phyloP scores from a whole-genome alignment of 306 rosid genomes.

The Dalbergia cochinchinensis region DNA sequence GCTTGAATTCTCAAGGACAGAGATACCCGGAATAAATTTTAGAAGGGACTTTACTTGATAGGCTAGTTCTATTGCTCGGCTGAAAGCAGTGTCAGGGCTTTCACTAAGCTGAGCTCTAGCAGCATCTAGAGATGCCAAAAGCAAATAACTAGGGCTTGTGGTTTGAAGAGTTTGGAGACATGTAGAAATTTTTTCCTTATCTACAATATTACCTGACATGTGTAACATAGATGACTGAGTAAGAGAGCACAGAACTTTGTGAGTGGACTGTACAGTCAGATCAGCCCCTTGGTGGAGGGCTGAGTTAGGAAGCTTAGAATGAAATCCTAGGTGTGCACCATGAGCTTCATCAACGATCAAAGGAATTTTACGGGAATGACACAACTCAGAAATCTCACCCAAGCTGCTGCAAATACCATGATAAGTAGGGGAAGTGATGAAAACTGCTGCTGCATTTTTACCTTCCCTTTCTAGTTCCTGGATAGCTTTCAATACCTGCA shows the following conservation, averaged over 20 bases:
- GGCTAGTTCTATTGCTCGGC: constrained; percentile 64
- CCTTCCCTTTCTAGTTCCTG: constrained; percentile 68
- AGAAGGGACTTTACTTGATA: constrained; percentile 57
- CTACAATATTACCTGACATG: constrained; percentile 70
- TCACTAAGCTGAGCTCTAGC: constrained; percentile 85
- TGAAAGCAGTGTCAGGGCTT: constrained; percentile 64
- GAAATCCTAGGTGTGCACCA: constrained; percentile 91
- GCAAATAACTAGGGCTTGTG: constrained; percentile 89
- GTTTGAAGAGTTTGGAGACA: constrained; percentile 92
- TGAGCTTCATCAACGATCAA: constrained; percentile 95
- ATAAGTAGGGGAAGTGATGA: constrained; percentile 88
- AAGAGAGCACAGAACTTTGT: constrained; percentile 86
- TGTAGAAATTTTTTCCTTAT: constrained; percentile 65
- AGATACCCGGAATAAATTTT: constrained; percentile 59
- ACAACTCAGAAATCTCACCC: constrained; percentile 65
- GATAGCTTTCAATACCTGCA: constrained; percentile 75
- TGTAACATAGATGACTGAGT: constrained; percentile 94
- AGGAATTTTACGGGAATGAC: constrained; percentile 81
- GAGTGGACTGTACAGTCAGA: constrained; percentile 78
- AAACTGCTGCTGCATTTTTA: constrained; percentile 73
- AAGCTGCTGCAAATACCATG: constrained; percentile 85
- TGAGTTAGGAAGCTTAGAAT: constrained; percentile 72
- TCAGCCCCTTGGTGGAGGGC: constrained; percentile 88
- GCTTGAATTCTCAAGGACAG: constrained; percentile 63
- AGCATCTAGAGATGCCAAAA: constrained; percentile 91